Evolutionary conservation across 1,139 yeast species (phyloP).

Genomic region (Scheffersomyces parashehatae): DNA sequence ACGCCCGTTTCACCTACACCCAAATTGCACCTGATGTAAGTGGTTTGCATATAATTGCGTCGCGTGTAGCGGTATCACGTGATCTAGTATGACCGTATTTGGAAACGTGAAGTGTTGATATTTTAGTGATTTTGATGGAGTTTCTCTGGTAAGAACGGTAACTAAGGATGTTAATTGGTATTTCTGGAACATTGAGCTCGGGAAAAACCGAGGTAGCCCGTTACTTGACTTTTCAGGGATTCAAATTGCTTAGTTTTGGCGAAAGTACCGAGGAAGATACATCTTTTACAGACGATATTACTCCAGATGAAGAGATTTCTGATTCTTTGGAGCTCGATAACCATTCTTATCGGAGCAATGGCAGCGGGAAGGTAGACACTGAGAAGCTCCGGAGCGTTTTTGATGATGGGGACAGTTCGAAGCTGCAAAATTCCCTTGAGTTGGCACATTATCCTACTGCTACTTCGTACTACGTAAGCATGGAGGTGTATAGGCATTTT

Average conservation of each 20-base stretch:
- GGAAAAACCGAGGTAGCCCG: constrained; percentile 69
- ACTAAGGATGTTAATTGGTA: constrained; percentile 64
- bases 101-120: too few relatives aligned
- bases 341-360: neutral
- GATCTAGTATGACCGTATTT: too few relatives aligned
- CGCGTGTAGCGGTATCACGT: too few relatives aligned
- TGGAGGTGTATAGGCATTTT: constrained; percentile 20
- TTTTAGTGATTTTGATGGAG: too few relatives aligned
- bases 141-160: too few relatives aligned
- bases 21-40: too few relatives aligned
- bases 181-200: constrained; percentile 70
- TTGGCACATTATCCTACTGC: neutral
- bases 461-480: neutral
- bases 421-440: neutral
- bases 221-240: constrained; percentile 60
- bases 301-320: constrained; percentile 5
- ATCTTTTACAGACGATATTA: constrained; percentile 1
- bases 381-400: too few relatives aligned
- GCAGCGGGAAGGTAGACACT: too few relatives aligned
- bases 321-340: neutral
- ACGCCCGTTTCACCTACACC: too few relatives aligned
- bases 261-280: neutral
- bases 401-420: neutral
- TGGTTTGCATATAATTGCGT: too few relatives aligned
- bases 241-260: constrained; percentile 32